These are phyloP conservation scores for Pisolithus albus DNA, from an alignment of 768 basidiomycete genomes.

Conservation along the genomic window DNA sequence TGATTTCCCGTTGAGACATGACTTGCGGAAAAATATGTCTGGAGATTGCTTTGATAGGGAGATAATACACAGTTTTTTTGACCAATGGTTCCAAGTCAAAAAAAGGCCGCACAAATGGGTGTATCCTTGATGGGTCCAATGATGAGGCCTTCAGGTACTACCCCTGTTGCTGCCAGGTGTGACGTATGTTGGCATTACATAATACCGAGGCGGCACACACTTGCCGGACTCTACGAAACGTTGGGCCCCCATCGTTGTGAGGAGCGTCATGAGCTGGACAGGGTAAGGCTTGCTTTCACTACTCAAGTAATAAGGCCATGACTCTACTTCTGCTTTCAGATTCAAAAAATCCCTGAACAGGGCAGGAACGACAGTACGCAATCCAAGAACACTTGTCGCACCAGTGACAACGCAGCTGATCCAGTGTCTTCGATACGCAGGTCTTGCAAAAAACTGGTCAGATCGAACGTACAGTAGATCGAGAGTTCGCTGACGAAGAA, in stretches of 20 bases:
- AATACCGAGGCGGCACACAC: too few relatives aligned
- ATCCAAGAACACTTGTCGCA: constrained; percentile 9
- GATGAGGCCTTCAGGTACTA: too few relatives aligned
- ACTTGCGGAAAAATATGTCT: too few relatives aligned
- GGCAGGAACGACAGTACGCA: constrained; percentile 78
- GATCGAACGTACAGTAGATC: constrained; percentile 91
- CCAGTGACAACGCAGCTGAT: constrained; percentile 6
- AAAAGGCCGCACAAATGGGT: too few relatives aligned
- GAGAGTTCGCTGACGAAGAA: constrained; percentile 91
- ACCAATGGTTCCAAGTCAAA: too few relatives aligned
- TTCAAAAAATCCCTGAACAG: constrained; percentile 93
- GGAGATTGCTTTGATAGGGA: too few relatives aligned
- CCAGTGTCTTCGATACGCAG: constrained; percentile 31
- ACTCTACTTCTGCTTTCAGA: constrained; percentile 31
- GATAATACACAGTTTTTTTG: too few relatives aligned
- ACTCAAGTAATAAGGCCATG: neutral
- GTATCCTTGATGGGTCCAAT: too few relatives aligned
- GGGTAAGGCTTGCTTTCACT: constrained; percentile 32
- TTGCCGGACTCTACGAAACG: neutral
- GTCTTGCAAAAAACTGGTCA: constrained; percentile 98
- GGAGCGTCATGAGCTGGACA: constrained; percentile 50
- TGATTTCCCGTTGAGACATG: too few relatives aligned
- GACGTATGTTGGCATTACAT: too few relatives aligned
- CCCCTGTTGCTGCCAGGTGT: too few relatives aligned
- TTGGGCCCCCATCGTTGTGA: constrained; percentile 11